These are phyloP conservation scores for Plasmodium fragile DNA, from an alignment of 169 alveolate species.

Conservation along the genomic window DNA sequence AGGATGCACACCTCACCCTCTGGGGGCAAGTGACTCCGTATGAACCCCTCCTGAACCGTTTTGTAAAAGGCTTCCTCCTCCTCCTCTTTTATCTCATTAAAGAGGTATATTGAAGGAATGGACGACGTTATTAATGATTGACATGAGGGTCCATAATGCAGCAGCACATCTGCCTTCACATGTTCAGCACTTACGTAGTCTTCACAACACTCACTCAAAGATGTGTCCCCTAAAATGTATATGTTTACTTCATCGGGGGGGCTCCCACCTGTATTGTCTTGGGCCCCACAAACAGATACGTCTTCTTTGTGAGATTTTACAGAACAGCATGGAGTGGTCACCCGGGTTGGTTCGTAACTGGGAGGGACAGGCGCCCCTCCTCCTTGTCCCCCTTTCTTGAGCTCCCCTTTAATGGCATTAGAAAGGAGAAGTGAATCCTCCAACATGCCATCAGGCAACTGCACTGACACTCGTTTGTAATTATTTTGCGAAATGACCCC, in stretches of 20 bases:
- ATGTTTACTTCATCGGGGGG: background rate
- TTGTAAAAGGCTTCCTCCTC: constrained; percentile 5
- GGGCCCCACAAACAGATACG: background rate
- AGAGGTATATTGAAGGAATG: constrained; percentile 47
- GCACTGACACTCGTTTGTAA: constrained; percentile 40
- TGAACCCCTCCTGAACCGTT: constrained; percentile 1
- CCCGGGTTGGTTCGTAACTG: background rate
- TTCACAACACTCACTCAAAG: constrained; percentile 67
- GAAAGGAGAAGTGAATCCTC: constrained; percentile 51
- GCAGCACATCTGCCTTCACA: constrained; percentile 64
- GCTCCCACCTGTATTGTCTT: background rate
- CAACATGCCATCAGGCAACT: constrained; percentile 59
- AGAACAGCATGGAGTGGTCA: background rate
- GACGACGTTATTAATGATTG: constrained; percentile 39
- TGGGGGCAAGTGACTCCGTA: background rate
- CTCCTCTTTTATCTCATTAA: constrained; percentile 28
- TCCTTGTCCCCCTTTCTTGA: background rate
- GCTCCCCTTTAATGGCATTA: background rate
- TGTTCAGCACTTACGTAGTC: constrained; percentile 72
- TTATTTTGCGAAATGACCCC: constrained; percentile 23
- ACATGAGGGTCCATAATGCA: constrained; percentile 65
- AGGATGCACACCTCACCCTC: constrained; percentile 20
- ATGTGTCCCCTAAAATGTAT: constrained; percentile 64
- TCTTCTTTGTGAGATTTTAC: background rate
- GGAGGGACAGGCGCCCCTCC: background rate